These are phyloP conservation scores for Penicillium arizonense DNA, from an alignment of 495 filamentous ascomycete genomes.

Conservation along the genomic window DNA sequence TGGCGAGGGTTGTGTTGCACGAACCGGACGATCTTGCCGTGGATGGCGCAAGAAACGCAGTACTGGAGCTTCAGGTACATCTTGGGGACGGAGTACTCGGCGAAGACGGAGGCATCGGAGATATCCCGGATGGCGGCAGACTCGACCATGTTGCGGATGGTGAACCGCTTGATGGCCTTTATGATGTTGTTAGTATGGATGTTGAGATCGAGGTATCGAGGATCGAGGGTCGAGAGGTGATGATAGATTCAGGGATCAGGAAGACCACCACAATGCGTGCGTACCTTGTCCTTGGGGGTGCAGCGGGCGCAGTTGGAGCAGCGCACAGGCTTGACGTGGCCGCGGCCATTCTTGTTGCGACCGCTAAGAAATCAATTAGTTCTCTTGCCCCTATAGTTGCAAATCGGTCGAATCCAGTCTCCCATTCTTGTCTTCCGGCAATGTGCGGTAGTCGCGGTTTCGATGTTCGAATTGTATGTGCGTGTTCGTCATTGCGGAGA, in stretches of 20 bases:
- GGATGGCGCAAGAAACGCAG: constrained; percentile 99
- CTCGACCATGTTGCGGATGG: constrained; percentile 99
- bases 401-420: constrained; percentile 16
- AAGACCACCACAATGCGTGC: too few species aligned
- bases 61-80: constrained; percentile 99
- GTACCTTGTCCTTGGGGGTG: constrained; percentile 91
- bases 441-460: constrained; percentile 14
- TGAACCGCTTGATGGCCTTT: constrained; percentile 98
- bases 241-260: too few species aligned
- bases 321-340: constrained; percentile 98
- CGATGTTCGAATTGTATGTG: constrained; percentile 6
- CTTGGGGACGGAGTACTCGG: constrained; percentile 99
- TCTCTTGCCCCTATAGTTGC: constrained; percentile 9
- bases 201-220: too few species aligned
- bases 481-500: constrained; percentile 29
- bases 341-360: constrained; percentile 99
- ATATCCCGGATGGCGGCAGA: constrained; percentile 99
- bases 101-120: constrained; percentile 97
- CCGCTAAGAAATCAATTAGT: constrained; percentile 58
- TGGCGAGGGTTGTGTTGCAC: constrained; percentile 23
- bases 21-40: constrained; percentile 99
- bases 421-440: constrained; percentile 24
- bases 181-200: too few species aligned
- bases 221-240: too few species aligned
- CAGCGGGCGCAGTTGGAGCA: constrained; percentile 99